Evolutionary conservation across 1,139 yeast species (phyloP).

Genomic region (Sugiyamaella japonica): DNA sequence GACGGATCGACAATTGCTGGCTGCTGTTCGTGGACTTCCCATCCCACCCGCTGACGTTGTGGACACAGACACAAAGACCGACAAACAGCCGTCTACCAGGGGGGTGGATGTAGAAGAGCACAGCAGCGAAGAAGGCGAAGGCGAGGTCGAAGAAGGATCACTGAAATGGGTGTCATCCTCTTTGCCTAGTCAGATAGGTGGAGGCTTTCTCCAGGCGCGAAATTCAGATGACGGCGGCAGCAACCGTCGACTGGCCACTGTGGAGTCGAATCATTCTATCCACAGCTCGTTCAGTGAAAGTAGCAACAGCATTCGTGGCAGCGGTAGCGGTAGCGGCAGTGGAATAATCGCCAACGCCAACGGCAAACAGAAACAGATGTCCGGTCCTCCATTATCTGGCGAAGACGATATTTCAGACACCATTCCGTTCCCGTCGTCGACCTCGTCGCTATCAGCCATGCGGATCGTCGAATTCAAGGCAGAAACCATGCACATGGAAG

Average conservation of each 20-base stretch:
- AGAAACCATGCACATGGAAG: conserved; percentile 23
- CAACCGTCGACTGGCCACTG: neutral
- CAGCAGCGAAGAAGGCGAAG: neutral
- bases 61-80: neutral
- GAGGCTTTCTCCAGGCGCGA: conserved; percentile 7
- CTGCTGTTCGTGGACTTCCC: conserved; percentile 47
- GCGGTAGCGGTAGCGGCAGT: too few species aligned
- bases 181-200: conserved; percentile 3
- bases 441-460: conserved; percentile 8
- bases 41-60: conserved; percentile 23
- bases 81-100: neutral
- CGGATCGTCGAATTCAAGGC: conserved; percentile 19
- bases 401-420: conserved; percentile 1
- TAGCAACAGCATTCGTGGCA: neutral
- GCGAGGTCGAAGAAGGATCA: neutral
- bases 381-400: conserved; percentile 1
- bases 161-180: conserved; percentile 14
- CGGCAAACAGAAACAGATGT: conserved; percentile 7
- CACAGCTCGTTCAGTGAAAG: conserved; percentile 5
- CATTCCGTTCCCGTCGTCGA: conserved; percentile 9
- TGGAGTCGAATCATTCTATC: conserved; percentile 8
- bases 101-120: neutral
- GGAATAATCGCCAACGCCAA: too few species aligned
- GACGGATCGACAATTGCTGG: conserved; percentile 68
- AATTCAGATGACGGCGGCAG: conserved; percentile 9